These are phyloP conservation scores for Yarrowia bubula DNA, from an alignment of 805 yeast genomes.

Conservation along the genomic window DNA sequence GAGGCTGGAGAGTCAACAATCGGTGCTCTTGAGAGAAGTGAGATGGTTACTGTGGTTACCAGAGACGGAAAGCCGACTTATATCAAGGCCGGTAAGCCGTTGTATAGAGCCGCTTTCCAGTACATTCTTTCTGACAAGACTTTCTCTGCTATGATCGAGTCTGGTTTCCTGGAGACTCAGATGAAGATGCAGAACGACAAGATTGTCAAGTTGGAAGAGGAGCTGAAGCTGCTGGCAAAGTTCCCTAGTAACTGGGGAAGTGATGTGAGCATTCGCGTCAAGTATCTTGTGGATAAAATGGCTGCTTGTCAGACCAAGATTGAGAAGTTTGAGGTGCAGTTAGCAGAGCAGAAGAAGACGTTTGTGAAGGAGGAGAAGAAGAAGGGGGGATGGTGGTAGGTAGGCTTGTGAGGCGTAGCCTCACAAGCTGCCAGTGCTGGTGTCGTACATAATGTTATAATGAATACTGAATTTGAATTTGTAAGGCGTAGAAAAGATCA, in stretches of 20 bases:
- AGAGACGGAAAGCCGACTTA: slow-evolving; percentile 70
- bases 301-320: slow-evolving; percentile 56
- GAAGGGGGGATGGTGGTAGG: slow-evolving; percentile 10
- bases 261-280: slow-evolving; percentile 56
- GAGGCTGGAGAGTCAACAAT: slow-evolving; percentile 52
- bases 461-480: too few species aligned
- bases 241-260: slow-evolving; percentile 45
- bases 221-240: slow-evolving; percentile 56
- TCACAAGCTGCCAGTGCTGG: too few species aligned
- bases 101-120: slow-evolving; percentile 75
- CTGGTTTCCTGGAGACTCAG: slow-evolving; percentile 54
- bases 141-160: slow-evolving; percentile 61
- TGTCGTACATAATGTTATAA: too few species aligned
- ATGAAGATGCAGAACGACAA: slow-evolving; percentile 60
- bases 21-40: slow-evolving; percentile 72
- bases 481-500: too few species aligned
- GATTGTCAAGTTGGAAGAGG: slow-evolving; percentile 67
- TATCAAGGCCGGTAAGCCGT: slow-evolving; percentile 78
- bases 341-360: slow-evolving; percentile 33
- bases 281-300: slow-evolving; percentile 67
- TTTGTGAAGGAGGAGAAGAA: slow-evolving; percentile 17
- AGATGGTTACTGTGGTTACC: slow-evolving; percentile 66
- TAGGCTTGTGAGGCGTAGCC: too few species aligned
- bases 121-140: slow-evolving; percentile 58
- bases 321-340: slow-evolving; percentile 45